Percentiles rank a stretch among this genome's conserved stretches.
Conservation (phyloP, 1,284 basidiomycete species). For the Cutaneotrichosporon sp. region DNA sequence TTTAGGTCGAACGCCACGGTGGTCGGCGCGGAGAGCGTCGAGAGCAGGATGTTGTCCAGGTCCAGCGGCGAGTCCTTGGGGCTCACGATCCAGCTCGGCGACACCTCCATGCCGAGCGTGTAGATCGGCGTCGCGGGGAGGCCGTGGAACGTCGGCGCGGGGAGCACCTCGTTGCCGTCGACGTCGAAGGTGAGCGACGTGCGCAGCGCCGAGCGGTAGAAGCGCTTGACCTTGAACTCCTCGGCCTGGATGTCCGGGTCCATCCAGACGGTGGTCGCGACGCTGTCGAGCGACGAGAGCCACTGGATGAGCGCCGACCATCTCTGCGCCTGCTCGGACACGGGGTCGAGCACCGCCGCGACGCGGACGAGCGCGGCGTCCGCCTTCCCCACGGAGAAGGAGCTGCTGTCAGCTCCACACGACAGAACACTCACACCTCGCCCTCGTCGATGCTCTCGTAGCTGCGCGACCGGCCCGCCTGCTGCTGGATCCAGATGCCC, state of each 20-base stretch:
- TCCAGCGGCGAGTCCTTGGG: slow-evolving; percentile 87
- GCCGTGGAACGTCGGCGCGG: slow-evolving; percentile 52
- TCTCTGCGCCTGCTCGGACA: slow-evolving; percentile 79
- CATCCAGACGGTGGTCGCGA: slow-evolving; percentile 71
- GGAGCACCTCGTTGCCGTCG: slow-evolving; percentile 59
- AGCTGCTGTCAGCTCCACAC: slow-evolving; percentile 54
- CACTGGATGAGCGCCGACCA: slow-evolving; percentile 74
- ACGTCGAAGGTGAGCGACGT: slow-evolving; percentile 67
- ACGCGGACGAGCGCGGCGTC: slow-evolving; percentile 70
- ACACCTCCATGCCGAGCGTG: slow-evolving; percentile 87
- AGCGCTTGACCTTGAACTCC: slow-evolving; percentile 91
- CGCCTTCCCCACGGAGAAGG: slow-evolving; percentile 69
- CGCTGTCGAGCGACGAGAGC: slow-evolving; percentile 54
- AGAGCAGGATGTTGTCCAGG: slow-evolving; percentile 91
- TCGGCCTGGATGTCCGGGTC: slow-evolving; percentile 64
- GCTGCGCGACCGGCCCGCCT: slow-evolving; percentile 56
- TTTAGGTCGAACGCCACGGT: slow-evolving; percentile 89
- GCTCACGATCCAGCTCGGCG: slow-evolving; percentile 86
- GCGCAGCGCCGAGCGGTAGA: slow-evolving; percentile 78
- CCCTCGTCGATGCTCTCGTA: slow-evolving; percentile 64
- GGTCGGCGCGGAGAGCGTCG: slow-evolving; percentile 58
- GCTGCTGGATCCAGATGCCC: slow-evolving; percentile 68
- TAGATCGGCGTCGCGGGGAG: slow-evolving; percentile 70
- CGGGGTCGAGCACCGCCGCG: slow-evolving; percentile 76
- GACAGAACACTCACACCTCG: slow-evolving; percentile 61